These are phyloP conservation scores for Rhinocladiella mackenziei DNA, from an alignment of 2,329 filamentous ascomycete genomes.

Conservation along the genomic window DNA sequence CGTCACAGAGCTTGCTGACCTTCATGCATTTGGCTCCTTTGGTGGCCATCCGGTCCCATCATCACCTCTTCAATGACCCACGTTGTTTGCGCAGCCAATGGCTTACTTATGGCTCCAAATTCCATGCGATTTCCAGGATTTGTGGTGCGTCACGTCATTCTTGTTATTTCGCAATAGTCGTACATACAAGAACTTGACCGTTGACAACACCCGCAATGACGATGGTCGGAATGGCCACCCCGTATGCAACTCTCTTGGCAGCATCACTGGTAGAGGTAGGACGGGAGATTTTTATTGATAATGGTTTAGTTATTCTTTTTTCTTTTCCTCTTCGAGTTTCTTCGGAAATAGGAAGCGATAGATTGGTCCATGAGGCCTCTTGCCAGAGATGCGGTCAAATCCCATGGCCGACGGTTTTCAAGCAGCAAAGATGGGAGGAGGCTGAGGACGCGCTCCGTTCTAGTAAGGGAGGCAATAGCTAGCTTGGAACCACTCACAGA, in stretches of 20 bases:
- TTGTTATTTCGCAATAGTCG: constrained; percentile 51
- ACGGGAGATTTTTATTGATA: constrained; percentile 4
- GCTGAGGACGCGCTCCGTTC: not conserved
- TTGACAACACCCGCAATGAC: constrained; percentile 69
- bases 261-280: constrained; percentile 1
- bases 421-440: not conserved
- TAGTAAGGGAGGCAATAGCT: not conserved
- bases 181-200: constrained; percentile 62
- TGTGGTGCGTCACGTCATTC: constrained; percentile 53
- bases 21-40: too few relatives aligned
- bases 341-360: constrained; percentile 12
- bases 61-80: constrained; percentile 67
- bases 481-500: constrained; percentile 1
- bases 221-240: constrained; percentile 66
- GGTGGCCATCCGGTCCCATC: too few relatives aligned
- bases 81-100: constrained; percentile 58
- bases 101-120: constrained; percentile 57
- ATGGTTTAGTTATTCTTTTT: constrained; percentile 1
- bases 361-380: constrained; percentile 9
- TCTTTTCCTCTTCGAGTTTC: constrained; percentile 6
- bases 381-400: too few relatives aligned
- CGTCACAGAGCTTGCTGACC: too few relatives aligned
- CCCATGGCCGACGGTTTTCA: too few relatives aligned
- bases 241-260: constrained; percentile 61
- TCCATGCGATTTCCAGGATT: constrained; percentile 49